Evolutionary conservation across 169 alveolate species (phyloP), one percentile per base, ranked within the genome.

Genomic region (Plasmodium sp.): DNA sequence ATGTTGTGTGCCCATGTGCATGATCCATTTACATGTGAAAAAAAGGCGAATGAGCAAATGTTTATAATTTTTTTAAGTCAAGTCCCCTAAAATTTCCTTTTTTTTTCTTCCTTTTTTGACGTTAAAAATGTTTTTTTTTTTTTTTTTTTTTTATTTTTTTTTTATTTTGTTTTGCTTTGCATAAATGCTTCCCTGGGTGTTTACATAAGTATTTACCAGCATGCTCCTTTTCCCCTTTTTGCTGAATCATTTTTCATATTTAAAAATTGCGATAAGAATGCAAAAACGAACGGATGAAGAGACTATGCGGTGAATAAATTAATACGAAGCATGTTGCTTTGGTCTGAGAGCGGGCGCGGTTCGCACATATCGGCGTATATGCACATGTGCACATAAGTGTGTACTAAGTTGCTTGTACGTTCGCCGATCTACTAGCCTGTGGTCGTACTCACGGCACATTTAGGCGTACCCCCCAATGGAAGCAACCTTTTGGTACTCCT

Each of bases 31-130:
- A 27, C 39, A 41, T 16, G 43, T 81, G 86, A 43, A 62, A 27
- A 34, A 83, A 34, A 39, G 12, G 45, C 2, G 72, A 83, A 56
- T 83, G 36, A 73, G 72, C 43, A 67, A 39, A 83, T n/a, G 22
- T 48, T 22, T 58, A 83, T 58, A 74, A 83, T 34, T 56, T 83
- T 84, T 62, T 84, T 84, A 84, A 84, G 92, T 84, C 33, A 84
- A 84, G 92, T 71, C 33, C 92, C 18, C 31, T 84, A 71, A 36
- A 31, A 51, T 12, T 27, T 48, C 41, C 51, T 18, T 54, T 34
- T 81, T 12, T 81, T 81, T 81, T 22, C 48, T 84, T 9, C 9
- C 14, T 84, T 62, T 67, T 84, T 84, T 71, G 41, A 84, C 45
- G 93, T 45, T 72, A 43, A 45, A 84, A 67, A 39, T 16, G 74